Evolutionary conservation across 768 basidiomycete species (phyloP), one percentile per base, ranked within the genome.

Genomic region (Boletus sp.): DNA sequence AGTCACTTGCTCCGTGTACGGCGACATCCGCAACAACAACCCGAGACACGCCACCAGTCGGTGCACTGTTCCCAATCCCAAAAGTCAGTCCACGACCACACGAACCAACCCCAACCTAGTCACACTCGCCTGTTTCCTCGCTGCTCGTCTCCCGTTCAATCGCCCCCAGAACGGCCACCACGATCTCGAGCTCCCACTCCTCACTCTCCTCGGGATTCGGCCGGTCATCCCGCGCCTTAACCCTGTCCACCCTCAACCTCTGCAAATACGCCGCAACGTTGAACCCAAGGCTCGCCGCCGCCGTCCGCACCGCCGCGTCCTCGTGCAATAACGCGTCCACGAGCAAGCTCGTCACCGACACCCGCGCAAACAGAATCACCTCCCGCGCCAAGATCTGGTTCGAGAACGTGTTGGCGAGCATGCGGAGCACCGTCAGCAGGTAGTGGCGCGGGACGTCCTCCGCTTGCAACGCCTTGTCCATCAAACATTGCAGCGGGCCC

Each of bases 141-240:
- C 77, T 89, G 50, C 75, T 71, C 57, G 74, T 79, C 72, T 96
- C 93, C 58, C 80, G 79, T 47, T 77, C 78, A 19, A 96, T 63
- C 17, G 88, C 90, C 68, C 93, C 90, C 0, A 94, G 67, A n/a
- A 97, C 64, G 1, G 90, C 95, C 62, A 87, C 90, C 2, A 85
- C 75, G 32, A 96, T 70, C 74, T 97, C 95, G 0, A 89, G 76
- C 64, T 92, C 85, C 90, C 91, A 95, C 51, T 94, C 93, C 19
- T 80, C 90, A 50, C 84, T 82, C 48, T 81, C 84, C 38, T 73
- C 74, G 15, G 72, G 75, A 27, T 75, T 76, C 3, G 69, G 71
- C n/a, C 56, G 64, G 29, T 66, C 69, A 37, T 66, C 64, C 21
- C 59, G 62, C 23, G 70, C 71, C 37, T 64, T 66, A 40, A 70